phyloP scores from a whole-genome alignment of 1,284 basidiomycete genomes.

The Coniophora puteana region DNA sequence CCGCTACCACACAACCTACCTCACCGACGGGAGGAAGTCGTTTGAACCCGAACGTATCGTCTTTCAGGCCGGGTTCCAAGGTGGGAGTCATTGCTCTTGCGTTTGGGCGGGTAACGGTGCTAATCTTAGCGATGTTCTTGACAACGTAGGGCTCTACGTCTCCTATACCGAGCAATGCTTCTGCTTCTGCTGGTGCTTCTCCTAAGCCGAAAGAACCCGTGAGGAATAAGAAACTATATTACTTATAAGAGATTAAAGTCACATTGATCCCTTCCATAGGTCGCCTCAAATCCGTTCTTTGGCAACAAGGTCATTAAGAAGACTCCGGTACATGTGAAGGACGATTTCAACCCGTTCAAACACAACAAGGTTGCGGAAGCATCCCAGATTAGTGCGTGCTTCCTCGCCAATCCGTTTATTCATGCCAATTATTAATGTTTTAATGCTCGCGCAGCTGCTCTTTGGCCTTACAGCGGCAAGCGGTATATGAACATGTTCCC shows the following conservation, averaged over 20 bases:
- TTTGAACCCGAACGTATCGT: constrained; percentile 72
- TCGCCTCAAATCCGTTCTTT: constrained; percentile 83
- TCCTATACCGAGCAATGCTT: constrained; percentile 37
- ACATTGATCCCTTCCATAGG: constrained; percentile 30
- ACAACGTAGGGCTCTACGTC: constrained; percentile 42
- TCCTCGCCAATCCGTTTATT: constrained; percentile 1
- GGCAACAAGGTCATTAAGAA: constrained; percentile 76
- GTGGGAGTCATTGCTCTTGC: too few relatives aligned
- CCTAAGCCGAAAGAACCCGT: constrained; percentile 62
- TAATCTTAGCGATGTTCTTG: constrained; percentile 18
- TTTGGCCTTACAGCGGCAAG: constrained; percentile 90
- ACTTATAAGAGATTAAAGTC: constrained; percentile 7
- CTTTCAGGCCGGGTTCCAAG: constrained; percentile 82
- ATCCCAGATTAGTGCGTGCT: constrained; percentile 62
- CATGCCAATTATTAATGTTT: constrained; percentile 4
- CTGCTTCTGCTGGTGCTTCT: constrained; percentile 48
- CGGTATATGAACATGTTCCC: constrained; percentile 80
- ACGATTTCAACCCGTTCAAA: constrained; percentile 95
- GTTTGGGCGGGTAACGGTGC: too few relatives aligned
- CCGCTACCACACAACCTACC: constrained; percentile 29
- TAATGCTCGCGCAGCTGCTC: constrained; percentile 44
- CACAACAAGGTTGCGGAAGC: constrained; percentile 78
- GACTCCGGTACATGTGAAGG: constrained; percentile 75
- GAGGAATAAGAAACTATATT: constrained; percentile 15
- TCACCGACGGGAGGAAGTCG: constrained; percentile 42